Conservation (phyloP, 192 early-diverging fungal species). For the Coemansia sp. region DNA sequence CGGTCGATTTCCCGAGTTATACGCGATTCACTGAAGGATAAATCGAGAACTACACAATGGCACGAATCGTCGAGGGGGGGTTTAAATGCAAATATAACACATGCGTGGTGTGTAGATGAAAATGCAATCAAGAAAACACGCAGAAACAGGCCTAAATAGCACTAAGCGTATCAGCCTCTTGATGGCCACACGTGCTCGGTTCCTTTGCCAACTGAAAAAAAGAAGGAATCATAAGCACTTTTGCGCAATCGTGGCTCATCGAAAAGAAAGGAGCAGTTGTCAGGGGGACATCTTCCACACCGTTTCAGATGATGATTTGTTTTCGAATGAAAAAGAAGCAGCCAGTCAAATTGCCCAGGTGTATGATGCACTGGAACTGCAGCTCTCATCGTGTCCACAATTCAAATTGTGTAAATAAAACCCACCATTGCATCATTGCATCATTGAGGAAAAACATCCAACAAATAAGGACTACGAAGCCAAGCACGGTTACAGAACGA, state of each 20-base stretch:
- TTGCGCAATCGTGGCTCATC: neutral
- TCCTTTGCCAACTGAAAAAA: neutral
- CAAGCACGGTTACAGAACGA: neutral
- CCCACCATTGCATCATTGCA: neutral
- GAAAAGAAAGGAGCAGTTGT: neutral
- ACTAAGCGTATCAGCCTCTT: neutral
- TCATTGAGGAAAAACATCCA: neutral
- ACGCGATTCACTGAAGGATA: slow-evolving; percentile 1
- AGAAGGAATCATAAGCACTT: neutral
- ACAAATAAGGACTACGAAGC: neutral
- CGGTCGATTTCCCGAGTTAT: neutral
- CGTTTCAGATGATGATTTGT: slow-evolving; percentile 3
- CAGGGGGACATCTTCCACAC: neutral
- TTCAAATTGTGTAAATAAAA: neutral
- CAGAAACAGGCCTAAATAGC: neutral
- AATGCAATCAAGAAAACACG: neutral
- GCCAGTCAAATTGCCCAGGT: slow-evolving; percentile 9
- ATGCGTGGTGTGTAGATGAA: neutral
- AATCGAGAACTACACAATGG: neutral
- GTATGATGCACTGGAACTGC: neutral
- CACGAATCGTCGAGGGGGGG: neutral
- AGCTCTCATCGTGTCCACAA: neutral
- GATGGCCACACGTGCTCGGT: slow-evolving; percentile 13
- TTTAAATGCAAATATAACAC: too few species aligned
- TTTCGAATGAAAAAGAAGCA: neutral